Evolutionary conservation across 1,284 basidiomycete species (phyloP), one percentile per base, ranked within the genome.

Genomic region (Trametes sp.): DNA sequence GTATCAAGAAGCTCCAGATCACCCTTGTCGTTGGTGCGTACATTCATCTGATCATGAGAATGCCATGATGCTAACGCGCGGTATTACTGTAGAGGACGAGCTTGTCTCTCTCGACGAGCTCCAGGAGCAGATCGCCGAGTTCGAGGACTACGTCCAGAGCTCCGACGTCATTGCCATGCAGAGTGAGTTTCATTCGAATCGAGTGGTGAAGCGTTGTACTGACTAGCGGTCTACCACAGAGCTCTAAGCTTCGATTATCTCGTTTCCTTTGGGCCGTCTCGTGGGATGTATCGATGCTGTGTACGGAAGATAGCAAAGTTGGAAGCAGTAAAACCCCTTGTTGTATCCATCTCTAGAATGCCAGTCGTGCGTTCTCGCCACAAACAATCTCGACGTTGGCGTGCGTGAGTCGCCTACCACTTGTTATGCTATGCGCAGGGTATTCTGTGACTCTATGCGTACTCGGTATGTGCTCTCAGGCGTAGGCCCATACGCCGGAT

Each of bases 131-230:
- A 83, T 96, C 66, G 80, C 81, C 21, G 94, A 93, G 74, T 90
- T 96, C 72, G 96, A 98, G 62, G 98, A 99, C 77, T 95, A 93
- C 78, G 91, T 98, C 71, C 97, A 99, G 86, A 96, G 94, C 77
- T 85, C 92, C 50, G 98, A 99, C 78, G 76, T 98, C 67, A 89
- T 90, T 71, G 94, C 93, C 66, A 94, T 94, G 92, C 93, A 94
- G 78, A 94, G 92, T 93, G 75, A 69, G 90, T 81, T 3, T 29
- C 21, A 8, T 10, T n/a, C 16, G 1, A 1, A 21, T 9, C 13
- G n/a, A n/a, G n/a, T n/a, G n/a, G n/a, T n/a, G n/a, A n/a, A n/a
- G n/a, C n/a, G n/a, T 45, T 13, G 46, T 21, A 26, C 24, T 16
- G 26, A 45, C 19, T 3, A 41, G 13, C 14, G 13, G 1, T 10